Evolutionary conservation across 192 early-diverging fungal genomes (phyloP).

Genomic region (Linnemannia exigua): DNA sequence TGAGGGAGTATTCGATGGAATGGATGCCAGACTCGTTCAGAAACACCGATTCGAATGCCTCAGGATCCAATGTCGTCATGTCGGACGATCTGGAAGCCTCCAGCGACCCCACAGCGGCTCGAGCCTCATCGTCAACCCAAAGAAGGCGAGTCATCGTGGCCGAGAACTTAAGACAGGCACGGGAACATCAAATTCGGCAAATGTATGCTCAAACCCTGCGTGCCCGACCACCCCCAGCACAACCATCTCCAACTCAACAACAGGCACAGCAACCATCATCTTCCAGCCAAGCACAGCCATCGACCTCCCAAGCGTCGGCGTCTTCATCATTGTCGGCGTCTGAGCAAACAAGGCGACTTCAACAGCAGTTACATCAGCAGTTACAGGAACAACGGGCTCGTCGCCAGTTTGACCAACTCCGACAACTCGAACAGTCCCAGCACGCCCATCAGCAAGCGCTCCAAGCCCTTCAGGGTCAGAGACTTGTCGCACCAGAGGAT

Average conservation of each 20-base stretch:
- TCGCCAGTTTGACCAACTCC: background rate
- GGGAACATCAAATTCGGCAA: slow-evolving; percentile 39
- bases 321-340: background rate
- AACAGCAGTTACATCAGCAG: slow-evolving; percentile 23
- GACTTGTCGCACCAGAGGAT: slow-evolving; percentile 4
- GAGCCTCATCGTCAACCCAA: slow-evolving; percentile 1
- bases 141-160: background rate
- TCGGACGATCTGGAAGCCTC: background rate
- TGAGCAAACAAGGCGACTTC: background rate
- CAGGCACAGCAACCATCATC: background rate
- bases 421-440: slow-evolving; percentile 1
- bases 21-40: slow-evolving; percentile 1
- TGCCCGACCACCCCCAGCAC: slow-evolving; percentile 3
- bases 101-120: background rate
- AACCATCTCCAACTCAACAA: background rate
- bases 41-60: slow-evolving; percentile 5
- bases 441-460: slow-evolving; percentile 10
- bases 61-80: background rate
- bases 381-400: slow-evolving; percentile 15
- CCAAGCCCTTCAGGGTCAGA: slow-evolving; percentile 15
- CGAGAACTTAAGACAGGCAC: background rate
- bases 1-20: slow-evolving; percentile 4
- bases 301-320: background rate
- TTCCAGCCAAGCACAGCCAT: background rate
- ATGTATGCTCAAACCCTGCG: slow-evolving; percentile 33